Base-by-base conservation (phyloP, 306 rosid species). In the Hippophae gyantsensis region DNA sequence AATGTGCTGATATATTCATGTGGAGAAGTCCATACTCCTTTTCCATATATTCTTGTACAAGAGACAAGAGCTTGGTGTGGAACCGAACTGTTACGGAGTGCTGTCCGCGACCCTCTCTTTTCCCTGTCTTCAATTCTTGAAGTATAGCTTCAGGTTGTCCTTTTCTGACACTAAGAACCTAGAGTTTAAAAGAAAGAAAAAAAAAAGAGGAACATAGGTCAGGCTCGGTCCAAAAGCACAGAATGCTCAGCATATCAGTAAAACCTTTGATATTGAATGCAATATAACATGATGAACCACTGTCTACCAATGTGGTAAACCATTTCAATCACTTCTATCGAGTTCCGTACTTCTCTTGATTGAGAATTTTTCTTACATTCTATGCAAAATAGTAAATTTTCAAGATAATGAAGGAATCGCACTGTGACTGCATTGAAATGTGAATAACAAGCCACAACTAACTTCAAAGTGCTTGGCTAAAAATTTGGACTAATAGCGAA, bases 1-100 rank as follows among this genome's bases (percentile, higher is more conserved):
- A n/a, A 13, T n/a, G 32, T 10, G 8, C 10, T 6, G 23, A 52
- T 7, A 5, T 23, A n/a, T 11, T 7, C 7, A 23, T 9, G 14
- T 40, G 58, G 61, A 25, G 66, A 44, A 13, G 13, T 54, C 13
- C 74, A 12, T 81, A 81, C 86, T 77, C 62, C 45, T 81, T 69
- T 65, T 67, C 78, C 46, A 51, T 66, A 61, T 77, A 75, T 63
- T 81, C 66, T 60, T 77, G 74, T 52, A 77, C 65, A 41, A 81
- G 52, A 62, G 80, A 81, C 41, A 81, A 43, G 47, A 81, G 64
- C 50, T 73, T 74, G 49, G 58, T 57, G 26, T 64, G 82, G 54
- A 81, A 73, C 40, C 69, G 78, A 67, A 74, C 67, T 23, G 61
- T 56, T 6, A 72, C 42, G 59, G 82, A 70, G 57, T 77, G 70